Conservation (phyloP, 352 stramenopile genomes). For the Globisporangium viniferum region DNA sequence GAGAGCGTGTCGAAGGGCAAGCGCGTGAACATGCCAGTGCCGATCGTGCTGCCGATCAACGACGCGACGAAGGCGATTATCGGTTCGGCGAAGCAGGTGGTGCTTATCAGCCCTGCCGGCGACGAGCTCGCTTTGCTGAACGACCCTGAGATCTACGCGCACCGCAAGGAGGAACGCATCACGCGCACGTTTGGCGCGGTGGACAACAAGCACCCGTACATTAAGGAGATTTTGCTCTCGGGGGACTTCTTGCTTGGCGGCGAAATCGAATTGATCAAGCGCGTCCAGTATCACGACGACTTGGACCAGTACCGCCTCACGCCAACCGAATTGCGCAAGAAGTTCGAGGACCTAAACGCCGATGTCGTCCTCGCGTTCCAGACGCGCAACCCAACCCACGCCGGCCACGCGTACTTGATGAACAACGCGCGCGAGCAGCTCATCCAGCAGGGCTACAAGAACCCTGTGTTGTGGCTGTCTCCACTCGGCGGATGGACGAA, state of each 20-base stretch:
- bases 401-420: constrained; percentile 98
- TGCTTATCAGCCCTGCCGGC: constrained; percentile 93
- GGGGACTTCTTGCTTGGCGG: constrained; percentile 95
- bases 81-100: constrained; percentile 76
- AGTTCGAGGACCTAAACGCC: constrained; percentile 94
- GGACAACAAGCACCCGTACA: constrained; percentile 96
- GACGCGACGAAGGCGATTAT: constrained; percentile 90
- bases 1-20: constrained; percentile 75
- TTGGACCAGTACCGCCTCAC: constrained; percentile 96
- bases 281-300: constrained; percentile 96
- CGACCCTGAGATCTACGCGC: constrained; percentile 94
- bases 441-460: constrained; percentile 92
- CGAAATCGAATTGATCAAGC: constrained; percentile 95
- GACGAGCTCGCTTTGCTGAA: constrained; percentile 92
- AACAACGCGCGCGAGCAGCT: constrained; percentile 94
- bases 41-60: constrained; percentile 95
- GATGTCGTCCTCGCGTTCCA: constrained; percentile 98
- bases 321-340: constrained; percentile 88
- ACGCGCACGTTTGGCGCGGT: constrained; percentile 97
- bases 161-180: constrained; percentile 98
- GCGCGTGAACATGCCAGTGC: constrained; percentile 96
- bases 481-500: constrained; percentile 98
- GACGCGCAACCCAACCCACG: constrained; percentile 97
- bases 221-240: constrained; percentile 93
- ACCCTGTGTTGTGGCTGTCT: constrained; percentile 96